Evolutionary conservation across 331 rosid species (phyloP), one percentile per base, ranked within the genome.

Genomic region (Telfairia occidentalis): DNA sequence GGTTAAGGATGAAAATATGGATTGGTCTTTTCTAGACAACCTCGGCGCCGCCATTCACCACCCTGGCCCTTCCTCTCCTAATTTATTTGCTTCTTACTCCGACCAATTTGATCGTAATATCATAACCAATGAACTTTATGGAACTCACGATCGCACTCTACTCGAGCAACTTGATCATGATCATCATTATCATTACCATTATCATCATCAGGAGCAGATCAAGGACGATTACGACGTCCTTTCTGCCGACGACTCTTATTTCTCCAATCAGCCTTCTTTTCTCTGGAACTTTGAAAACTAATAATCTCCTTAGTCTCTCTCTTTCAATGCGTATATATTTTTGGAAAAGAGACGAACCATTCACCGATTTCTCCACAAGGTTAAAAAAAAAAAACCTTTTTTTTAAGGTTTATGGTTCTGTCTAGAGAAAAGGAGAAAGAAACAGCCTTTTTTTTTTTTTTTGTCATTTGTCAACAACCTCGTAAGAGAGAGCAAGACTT

Each of bases 201-300:
- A n/a, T n/a, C n/a, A n/a, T n/a, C n/a, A n/a, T n/a, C n/a, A n/a
- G n/a, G n/a, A n/a, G n/a, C n/a, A n/a, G n/a, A n/a, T n/a, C n/a
- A 26, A 2, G 35, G 37, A 19, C 43, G 16, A 13, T 49, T 46
- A 19, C 28, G 38, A 29, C 8, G 24, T 7, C 18, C 13, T 45
- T 15, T 12, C 24, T 8, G 30, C 8, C 15, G 30, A 65, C 15
- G 11, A 30, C 29, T 13, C 7, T 29, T n/a, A n/a, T n/a, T 19
- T 18, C 30, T 11, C 63, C 45, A 9, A 53, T 9, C 65, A 73
- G 11, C 23, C 29, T 26, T 37, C 29, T 26, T 73, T 49, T 34
- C 77, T 73, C 3, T 73, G 77, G 77, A 73, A 73, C 18, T 72
- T 72, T 34, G 60, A 50, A 24, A 72, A 9, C 37, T 4, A 50